Conservation (phyloP, 306 rosid genomes). For the Leucaena leucocephala region DNA sequence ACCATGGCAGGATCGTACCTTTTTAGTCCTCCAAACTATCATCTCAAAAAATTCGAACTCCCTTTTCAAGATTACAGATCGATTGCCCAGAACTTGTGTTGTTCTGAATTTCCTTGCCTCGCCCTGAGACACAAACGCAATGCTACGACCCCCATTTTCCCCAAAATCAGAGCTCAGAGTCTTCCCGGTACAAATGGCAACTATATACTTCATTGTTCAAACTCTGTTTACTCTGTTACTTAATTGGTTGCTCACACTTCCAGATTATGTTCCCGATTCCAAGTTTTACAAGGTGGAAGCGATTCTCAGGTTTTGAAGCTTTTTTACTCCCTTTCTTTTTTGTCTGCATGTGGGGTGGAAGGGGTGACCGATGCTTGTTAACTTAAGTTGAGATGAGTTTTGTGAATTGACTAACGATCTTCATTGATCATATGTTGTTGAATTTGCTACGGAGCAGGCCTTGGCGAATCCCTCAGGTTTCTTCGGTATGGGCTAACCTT, state of each 20-base stretch:
- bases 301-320: slow-evolving; percentile 66
- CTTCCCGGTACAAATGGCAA: slow-evolving; percentile 45
- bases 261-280: slow-evolving; percentile 70
- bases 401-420: slow-evolving; percentile 5
- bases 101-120: slow-evolving; percentile 33
- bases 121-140: slow-evolving; percentile 43
- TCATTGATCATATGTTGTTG: slow-evolving; percentile 43
- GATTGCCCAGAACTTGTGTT: slow-evolving; percentile 30
- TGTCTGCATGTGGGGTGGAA: neutral
- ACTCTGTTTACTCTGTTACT: neutral
- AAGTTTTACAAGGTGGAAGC: slow-evolving; percentile 93
- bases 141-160: slow-evolving; percentile 38
- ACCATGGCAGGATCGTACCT: slow-evolving; percentile 32
- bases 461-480: slow-evolving; percentile 75
- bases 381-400: slow-evolving; percentile 22
- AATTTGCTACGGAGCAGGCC: slow-evolving; percentile 67
- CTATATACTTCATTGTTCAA: neutral
- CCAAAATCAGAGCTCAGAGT: slow-evolving; percentile 65
- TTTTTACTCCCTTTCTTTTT: neutral
- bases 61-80: slow-evolving; percentile 33
- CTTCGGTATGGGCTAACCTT: slow-evolving; percentile 65
- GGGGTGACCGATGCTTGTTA: neutral
- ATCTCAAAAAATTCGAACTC: slow-evolving; percentile 31
- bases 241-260: neutral
- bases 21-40: slow-evolving; percentile 16